Evolutionary conservation across 1,284 basidiomycete species (phyloP), one percentile per base, ranked within the genome.

Genomic region (Ustilago curta): DNA sequence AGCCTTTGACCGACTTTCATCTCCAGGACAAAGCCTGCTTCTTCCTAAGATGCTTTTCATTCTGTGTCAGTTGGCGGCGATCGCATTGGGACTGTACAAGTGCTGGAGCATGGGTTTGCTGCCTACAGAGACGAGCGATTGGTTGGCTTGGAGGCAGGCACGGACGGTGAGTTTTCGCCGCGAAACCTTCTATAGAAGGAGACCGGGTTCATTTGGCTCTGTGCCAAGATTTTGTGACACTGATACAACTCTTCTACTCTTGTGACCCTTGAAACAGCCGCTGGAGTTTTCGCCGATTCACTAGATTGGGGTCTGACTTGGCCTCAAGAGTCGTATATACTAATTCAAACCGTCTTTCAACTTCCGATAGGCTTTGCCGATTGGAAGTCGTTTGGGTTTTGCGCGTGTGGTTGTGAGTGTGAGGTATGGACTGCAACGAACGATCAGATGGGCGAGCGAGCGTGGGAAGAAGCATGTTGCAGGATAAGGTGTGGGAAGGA

Each of bases 31-130:
- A 40, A 76, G 77, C 27, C 53, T 84, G 19, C 21, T 78, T 18
- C 72, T 78, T 23, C 82, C 80, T 32, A 80, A 83, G 61, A 1
- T 73, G 18, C 32, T 71, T 18, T 84, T 81, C 55, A 43, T 84
- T 12, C 11, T 67, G 18, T 83, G 81, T 55, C 82, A 84, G 56
- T 47, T 81, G 18, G 67, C 70, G 19, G 74, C 63, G 8, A 66
- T 83, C 19, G 70, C 72, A 19, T 32, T 84, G 18, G 82, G 81
- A 2, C 32, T 84, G 42, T 84, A 82, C 73, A 84, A 84, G 68
- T 83, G 81, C 65, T 82, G 78, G 78, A 82, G 80, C 61, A 84
- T 84, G 82, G 82, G 82, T 2, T 60, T 84, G 21, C 57, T 84
- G 31, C 82, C 82, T 2, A 84, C 82, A n/a, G 81, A 80, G 54